These are phyloP conservation scores for Debaryomyces robertsiae DNA, from an alignment of 1,139 yeast species.

Conservation along the genomic window DNA sequence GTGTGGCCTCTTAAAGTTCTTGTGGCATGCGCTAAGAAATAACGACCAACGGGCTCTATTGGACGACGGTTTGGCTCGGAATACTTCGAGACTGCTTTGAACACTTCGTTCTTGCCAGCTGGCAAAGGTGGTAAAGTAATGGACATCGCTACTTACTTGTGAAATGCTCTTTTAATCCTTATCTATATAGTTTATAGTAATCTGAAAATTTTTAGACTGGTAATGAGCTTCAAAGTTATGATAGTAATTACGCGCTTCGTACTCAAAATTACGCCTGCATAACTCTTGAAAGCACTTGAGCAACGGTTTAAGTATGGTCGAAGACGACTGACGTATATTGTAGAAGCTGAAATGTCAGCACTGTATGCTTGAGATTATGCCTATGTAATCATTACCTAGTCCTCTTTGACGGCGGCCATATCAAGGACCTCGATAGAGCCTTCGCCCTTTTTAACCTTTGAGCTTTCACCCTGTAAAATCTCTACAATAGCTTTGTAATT, in stretches of 20 bases:
- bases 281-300: too few species aligned
- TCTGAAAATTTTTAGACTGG: constrained; percentile 25
- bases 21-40: constrained; percentile 94
- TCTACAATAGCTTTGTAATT: constrained; percentile 72
- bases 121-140: constrained; percentile 46
- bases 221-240: constrained; percentile 12
- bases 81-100: constrained; percentile 54
- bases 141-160: constrained; percentile 25
- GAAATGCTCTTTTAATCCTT: constrained; percentile 6
- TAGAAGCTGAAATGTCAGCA: neutral
- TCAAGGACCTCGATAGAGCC: constrained; percentile 85
- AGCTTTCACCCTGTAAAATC: constrained; percentile 53
- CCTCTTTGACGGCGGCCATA: constrained; percentile 80
- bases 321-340: neutral
- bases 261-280: constrained; percentile 1
- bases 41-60: constrained; percentile 96
- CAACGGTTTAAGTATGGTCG: too few species aligned
- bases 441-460: constrained; percentile 53
- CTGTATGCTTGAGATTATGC: too few species aligned
- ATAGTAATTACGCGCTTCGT: constrained; percentile 8
- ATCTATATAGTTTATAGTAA: constrained; percentile 1
- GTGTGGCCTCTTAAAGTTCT: constrained; percentile 96
- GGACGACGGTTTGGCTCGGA: constrained; percentile 79
- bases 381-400: constrained; percentile 7
- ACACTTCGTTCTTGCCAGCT: constrained; percentile 50